Evolutionary conservation across 768 basidiomycete species (phyloP), one percentile per base, ranked within the genome.

Genomic region (Leccinum ochraceum): DNA sequence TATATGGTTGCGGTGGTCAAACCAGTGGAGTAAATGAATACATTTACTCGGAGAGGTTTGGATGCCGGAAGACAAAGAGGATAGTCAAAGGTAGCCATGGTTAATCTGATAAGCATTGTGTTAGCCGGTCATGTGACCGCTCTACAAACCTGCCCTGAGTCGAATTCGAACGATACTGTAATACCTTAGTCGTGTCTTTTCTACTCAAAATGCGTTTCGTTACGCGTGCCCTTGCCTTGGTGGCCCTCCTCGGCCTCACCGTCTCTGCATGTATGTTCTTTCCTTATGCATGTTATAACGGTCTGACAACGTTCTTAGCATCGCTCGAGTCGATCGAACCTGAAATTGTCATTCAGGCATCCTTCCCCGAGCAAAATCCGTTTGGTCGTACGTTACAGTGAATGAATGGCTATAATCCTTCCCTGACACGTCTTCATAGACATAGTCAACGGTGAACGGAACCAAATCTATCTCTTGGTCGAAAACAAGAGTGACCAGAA

Each of bases 1-100:
- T 67, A 98, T 94, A 75, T 99, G 97, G 77, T 97, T 97, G 67
- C 92, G 86, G 76, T 92, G 94, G 79, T 98, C 95, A 74, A 99
- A 98, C 85, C 88, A 93, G 68, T 94, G 85, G 56, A 95, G 78
- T 32, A 98, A 81, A 75, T 98, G 95, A 54, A 99, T 97, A 77
- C 97, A 98, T 88, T 98, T 97, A 74, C 97, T 98, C 5, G 49
- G 26, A 90, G 74, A 28, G 88, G 83, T 17, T 78, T 71, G 52
- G 75, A 66, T 4, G 67, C 53, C 4, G 88, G 87, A 32, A 88
- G 74, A 39, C 77, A 78, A 54, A 83, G 63, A 3, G 86, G 80
- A 63, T 56, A 67, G 57, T 54, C 48, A 20, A 58, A 54, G 30
- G 32, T 7, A 36, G 60, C 44, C 67, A 68, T 28, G 6, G 10